Evolutionary conservation across 306 rosid genomes (phyloP), one percentile per base, ranked within the genome.

Genomic region (Ormosia semicastrata): DNA sequence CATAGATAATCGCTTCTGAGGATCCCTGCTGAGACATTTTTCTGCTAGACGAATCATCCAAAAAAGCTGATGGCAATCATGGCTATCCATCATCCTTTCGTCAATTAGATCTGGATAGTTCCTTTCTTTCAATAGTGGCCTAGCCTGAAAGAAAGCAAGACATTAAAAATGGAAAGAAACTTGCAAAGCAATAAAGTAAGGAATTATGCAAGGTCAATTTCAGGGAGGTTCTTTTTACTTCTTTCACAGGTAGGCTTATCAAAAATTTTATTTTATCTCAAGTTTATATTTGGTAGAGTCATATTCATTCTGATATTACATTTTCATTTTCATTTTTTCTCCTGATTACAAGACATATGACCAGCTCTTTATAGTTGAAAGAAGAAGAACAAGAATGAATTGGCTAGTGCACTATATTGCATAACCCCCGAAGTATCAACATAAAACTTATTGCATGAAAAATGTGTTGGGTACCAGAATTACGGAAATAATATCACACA

Each of bases 121-220:
- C 84, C 80, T 86, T 11, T 91, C 95, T 88, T 81, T 87, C 15
- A 91, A 46, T 46, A 87, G 67, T 36, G 95, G 93, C 66, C 91
- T 91, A 66, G 95, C 95, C 95, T 91, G 82, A 56, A 75, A 34
- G 24, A 24, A 24, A 76, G 3, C 13, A 64, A 70, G 15, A 39
- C 5, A 7, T 37, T 5, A 41, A 39, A 30, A 12, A 5, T 49
- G 32, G 1, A 57, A 57, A 34, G 15, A n/a, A 34, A 82, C 34
- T 4, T 58, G 18, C 17, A 73, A 65, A 64, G 30, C 14, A 53
- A 65, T 43, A 6, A 67, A 14, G 9, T 18, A 49, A 32, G 65
- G 39, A 73, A 72, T 24, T 24, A 13, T 14, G 18, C 17, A 52
- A 17, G 57, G 24, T 14, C 24, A 52, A 52, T 13, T 52, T 52